A percentile compares a stretch with the other conserved stretches of the same genome.
Conservation (phyloP, 805 yeast species). For the Tetrapisispora nanseiensis region DNA sequence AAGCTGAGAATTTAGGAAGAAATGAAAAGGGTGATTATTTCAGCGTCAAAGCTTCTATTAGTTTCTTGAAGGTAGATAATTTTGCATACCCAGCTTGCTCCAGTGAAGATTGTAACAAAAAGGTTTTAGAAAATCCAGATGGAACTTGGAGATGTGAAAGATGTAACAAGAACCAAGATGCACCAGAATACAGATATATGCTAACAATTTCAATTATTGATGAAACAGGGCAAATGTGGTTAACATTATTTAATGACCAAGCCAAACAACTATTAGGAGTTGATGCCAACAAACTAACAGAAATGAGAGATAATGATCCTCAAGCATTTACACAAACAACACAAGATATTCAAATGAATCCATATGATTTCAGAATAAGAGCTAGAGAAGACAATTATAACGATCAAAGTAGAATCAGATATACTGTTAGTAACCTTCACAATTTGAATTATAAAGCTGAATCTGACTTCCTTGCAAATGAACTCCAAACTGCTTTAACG, state of each 20-base stretch:
- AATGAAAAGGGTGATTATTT: slow-evolving; percentile 76
- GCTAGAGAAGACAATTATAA: slow-evolving; percentile 81
- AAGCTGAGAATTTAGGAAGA: slow-evolving; percentile 57
- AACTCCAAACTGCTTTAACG: slow-evolving; percentile 23
- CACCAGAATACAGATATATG: slow-evolving; percentile 73
- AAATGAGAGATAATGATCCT: slow-evolving; percentile 38
- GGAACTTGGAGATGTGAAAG: slow-evolving; percentile 90
- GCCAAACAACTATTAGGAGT: slow-evolving; percentile 61
- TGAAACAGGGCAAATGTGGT: slow-evolving; percentile 74
- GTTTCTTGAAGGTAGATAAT: slow-evolving; percentile 61
- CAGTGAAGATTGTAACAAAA: slow-evolving; percentile 68
- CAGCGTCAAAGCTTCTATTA: slow-evolving; percentile 62
- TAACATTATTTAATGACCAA: slow-evolving; percentile 77
- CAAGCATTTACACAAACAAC: slow-evolving; percentile 38
- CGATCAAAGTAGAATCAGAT: slow-evolving; percentile 67
- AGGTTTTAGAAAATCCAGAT: slow-evolving; percentile 63
- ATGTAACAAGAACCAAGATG: slow-evolving; percentile 60
- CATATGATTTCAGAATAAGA: slow-evolving; percentile 63
- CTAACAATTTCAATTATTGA: slow-evolving; percentile 72
- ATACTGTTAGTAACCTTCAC: slow-evolving; percentile 48
- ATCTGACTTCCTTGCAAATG: slow-evolving; percentile 43
- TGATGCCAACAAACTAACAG: slow-evolving; percentile 48
- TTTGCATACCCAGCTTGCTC: slow-evolving; percentile 87
- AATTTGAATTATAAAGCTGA: slow-evolving; percentile 50
- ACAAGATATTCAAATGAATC: slow-evolving; percentile 49